Evolutionary conservation across 495 filamentous ascomycete species (phyloP), one percentile per base, ranked within the genome.

Genomic region (Trichoderma orchidacearum): DNA sequence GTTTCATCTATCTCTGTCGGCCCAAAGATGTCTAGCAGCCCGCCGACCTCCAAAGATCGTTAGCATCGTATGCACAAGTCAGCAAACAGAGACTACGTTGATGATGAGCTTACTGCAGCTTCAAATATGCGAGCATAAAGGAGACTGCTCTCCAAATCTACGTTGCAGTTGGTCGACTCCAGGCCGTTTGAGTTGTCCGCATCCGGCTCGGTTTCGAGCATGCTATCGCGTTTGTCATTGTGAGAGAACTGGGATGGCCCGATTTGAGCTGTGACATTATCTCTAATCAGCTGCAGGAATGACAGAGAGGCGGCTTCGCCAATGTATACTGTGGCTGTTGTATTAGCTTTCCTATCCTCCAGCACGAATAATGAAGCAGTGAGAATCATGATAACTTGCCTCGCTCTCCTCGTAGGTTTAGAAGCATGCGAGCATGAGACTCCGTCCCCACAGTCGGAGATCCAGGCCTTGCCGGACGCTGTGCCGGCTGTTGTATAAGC

Each of bases 221-320:
- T 60, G 15, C n/a, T 55, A 23, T 61, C 30, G 17, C 56, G 32
- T 8, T 35, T 52, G 3, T 52, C 56, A 27, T 61, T 56, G 7
- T 59, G 51, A 1, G 59, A 58, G 34, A 63, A 61, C 13, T 38
- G 25, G 3, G 58, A 61, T 13, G 59, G 56, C 6, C 61, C 61
- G n/a, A 63, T 52, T 11, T 54, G 32, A 11, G 58, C 55, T 1
- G 38, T 38, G 2, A 61, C 58, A 11, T 56, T 34, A 12, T 53
- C 41, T 31, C 59, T 34, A 3, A 63, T 32, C 13, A 52, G 54
- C 51, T 60, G 59, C 3, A 63, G 61, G 28, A 61, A 63, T 21
- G 59, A 60, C 15, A 63, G 11, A 25, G 54, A 58, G 12, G 57
- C 55, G 0, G 57, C 56, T 9, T 54, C 41, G 25, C 61, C 61